These are phyloP conservation scores for Calonectria hawksworthii DNA, from an alignment of 2,329 filamentous ascomycete genomes.

Conservation along the genomic window DNA sequence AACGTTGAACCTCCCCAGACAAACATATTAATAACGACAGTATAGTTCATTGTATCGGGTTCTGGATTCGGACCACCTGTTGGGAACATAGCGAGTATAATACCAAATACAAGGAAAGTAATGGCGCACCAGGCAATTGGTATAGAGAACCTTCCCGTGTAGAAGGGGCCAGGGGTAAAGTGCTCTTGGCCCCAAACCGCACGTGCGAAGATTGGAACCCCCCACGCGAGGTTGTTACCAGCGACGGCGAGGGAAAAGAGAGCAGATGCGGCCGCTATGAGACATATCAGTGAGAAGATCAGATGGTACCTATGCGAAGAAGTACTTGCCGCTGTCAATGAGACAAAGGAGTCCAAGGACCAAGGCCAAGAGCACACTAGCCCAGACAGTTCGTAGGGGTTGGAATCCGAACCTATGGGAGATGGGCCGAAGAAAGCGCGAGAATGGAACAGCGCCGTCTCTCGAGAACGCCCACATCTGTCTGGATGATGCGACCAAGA, in stretches of 20 bases:
- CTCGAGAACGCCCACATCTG: slow-evolving; percentile 6
- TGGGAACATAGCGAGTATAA: neutral
- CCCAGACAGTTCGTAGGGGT: neutral
- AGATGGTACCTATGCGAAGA: neutral
- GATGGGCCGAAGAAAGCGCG: neutral
- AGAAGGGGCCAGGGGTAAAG: neutral
- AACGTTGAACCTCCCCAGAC: neutral
- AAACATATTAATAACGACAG: slow-evolving; percentile 3
- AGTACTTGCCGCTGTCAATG: neutral
- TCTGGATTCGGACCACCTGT: neutral
- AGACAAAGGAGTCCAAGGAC: neutral
- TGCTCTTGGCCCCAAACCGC: neutral
- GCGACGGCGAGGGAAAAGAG: neutral
- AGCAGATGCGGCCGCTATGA: slow-evolving; percentile 4
- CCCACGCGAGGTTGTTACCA: neutral
- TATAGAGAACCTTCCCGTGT: neutral
- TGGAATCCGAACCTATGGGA: slow-evolving; percentile 1
- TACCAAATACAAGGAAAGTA: neutral
- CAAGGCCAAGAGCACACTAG: neutral
- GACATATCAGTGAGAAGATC: neutral
- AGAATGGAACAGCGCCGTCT: neutral
- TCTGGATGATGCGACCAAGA: neutral
- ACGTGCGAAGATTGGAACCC: neutral
- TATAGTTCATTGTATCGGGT: neutral
- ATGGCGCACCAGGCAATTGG: slow-evolving; percentile 5